Percentiles rank a stretch among this genome's conserved stretches.
Evolutionary conservation across 768 basidiomycete genomes (phyloP).

Genomic region (Tricholoma sp.): DNA sequence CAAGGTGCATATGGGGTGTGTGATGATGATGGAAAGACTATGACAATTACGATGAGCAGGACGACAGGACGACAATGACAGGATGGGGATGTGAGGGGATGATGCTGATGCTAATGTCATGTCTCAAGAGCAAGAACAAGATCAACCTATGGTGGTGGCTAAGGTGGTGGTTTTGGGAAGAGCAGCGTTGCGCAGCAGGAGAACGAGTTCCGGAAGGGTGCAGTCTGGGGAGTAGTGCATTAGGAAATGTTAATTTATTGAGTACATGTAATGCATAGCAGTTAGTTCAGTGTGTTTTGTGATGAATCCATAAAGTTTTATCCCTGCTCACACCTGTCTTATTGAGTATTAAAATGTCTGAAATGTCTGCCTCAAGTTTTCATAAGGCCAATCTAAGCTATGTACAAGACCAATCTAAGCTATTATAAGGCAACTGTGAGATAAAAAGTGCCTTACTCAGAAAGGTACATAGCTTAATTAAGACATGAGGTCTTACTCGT

Average conservation of each 20-base stretch:
- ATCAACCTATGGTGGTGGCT: neutral
- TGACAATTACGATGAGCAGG: no score
- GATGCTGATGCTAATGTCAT: no score
- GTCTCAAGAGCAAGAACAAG: no score
- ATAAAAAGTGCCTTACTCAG: neutral
- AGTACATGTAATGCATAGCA: no score
- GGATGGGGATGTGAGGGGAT: no score
- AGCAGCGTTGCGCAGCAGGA: neutral
- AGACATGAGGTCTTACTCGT: neutral
- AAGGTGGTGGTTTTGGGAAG: neutral
- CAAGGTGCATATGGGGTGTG: no score
- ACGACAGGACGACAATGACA: no score
- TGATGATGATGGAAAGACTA: no score
- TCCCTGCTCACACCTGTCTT: neutral
- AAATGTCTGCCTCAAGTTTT: neutral
- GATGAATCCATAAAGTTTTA: neutral
- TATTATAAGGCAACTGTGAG: neutral
- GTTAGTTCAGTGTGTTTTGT: neutral
- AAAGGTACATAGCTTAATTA: constrained; percentile 4
- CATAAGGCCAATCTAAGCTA: neutral
- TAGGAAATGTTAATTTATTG: no score
- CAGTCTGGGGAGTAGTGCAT: no score
- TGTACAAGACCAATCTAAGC: neutral
- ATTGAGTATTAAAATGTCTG: neutral
- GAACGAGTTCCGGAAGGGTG: no score